Percentiles rank a stretch among this genome's conserved stretches.
Evolutionary conservation across 495 filamentous ascomycete species (phyloP).

Genomic region (Penicillium fimorum): DNA sequence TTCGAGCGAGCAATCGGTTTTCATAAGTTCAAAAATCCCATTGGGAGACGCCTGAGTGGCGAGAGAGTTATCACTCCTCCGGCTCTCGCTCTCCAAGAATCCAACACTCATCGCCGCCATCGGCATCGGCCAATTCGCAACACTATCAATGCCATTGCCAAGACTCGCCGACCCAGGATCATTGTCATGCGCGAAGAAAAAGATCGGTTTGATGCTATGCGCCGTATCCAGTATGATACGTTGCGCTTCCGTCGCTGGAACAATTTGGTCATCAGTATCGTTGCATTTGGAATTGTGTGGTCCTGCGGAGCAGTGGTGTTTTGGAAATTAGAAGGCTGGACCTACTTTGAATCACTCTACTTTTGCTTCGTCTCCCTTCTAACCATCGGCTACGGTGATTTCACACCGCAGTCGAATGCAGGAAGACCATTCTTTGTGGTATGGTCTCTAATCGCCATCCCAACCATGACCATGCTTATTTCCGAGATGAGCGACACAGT

Average conservation of each 20-base stretch:
- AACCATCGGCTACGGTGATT: slow-evolving; percentile 90
- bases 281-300: slow-evolving; percentile 69
- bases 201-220: slow-evolving; percentile 79
- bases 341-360: slow-evolving; percentile 78
- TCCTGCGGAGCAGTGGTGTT: slow-evolving; percentile 81
- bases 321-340: slow-evolving; percentile 50
- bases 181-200: slow-evolving; percentile 52
- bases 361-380: slow-evolving; percentile 79
- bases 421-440: slow-evolving; percentile 86
- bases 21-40: slow-evolving; percentile 9
- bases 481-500: slow-evolving; percentile 63
- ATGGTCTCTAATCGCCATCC: slow-evolving; percentile 69
- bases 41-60: neutral
- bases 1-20: slow-evolving; percentile 53
- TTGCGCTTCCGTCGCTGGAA: slow-evolving; percentile 65
- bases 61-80: slow-evolving; percentile 6
- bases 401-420: slow-evolving; percentile 67
- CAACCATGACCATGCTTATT: slow-evolving; percentile 67
- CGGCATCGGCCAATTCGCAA: slow-evolving; percentile 24
- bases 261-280: slow-evolving; percentile 64
- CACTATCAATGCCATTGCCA: slow-evolving; percentile 24
- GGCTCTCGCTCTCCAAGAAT: slow-evolving; percentile 2
- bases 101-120: slow-evolving; percentile 12
- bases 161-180: slow-evolving; percentile 25
- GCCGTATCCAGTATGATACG: slow-evolving; percentile 68